Base-by-base conservation (phyloP, 2,329 filamentous ascomycete species). In the Alternaria consortialis region DNA sequence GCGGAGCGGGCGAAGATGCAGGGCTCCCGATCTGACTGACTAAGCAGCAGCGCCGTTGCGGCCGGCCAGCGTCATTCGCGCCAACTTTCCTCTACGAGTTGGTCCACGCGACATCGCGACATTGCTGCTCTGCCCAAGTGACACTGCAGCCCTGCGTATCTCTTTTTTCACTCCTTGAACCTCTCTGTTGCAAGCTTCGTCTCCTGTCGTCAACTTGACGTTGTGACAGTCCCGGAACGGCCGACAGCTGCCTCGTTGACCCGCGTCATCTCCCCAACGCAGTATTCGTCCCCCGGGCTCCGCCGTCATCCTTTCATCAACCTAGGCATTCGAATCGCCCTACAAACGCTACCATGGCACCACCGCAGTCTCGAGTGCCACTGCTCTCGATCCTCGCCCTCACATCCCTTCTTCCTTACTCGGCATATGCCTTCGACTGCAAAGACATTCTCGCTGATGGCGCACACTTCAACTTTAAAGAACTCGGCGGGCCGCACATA, bases 401-500 rank as follows among this genome's bases (percentile, higher is more conserved):
- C 17, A 48, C 70, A 25, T 64, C 74, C 6, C 60, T 79, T 2
- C 63, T 73, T 2, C 68, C 77, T 3, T 63, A 71, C 2, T 63
- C 72, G 31, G 60, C 72, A 48, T 70, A 68, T 60, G 71, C 72
- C 13, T 86, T 92, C 56, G 79, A 86, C 64, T 94, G 91, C 83
- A 82, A 85, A 20, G 83, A 88, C 51, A 81, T 93, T 32, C 79
- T 84, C 4, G 83, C 87, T 1, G 85, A 89, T 65, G 83, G 82
- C 25, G 83, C 86, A 62, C 83, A 80, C 31, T 94, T 90, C 77
- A 84, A 93, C 78, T 82, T 94, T 31, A 81, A 82, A 27, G 78
- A 83, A 64, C 85, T 94, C 7, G 83, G 81, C 6, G 91, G 91
- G 1, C 89, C 90, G 34, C 90, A 90, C 75, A 87, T 88, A 0